Evolutionary conservation across 495 filamentous ascomycete genomes (phyloP).

Genomic region (Xylaria palmicola): DNA sequence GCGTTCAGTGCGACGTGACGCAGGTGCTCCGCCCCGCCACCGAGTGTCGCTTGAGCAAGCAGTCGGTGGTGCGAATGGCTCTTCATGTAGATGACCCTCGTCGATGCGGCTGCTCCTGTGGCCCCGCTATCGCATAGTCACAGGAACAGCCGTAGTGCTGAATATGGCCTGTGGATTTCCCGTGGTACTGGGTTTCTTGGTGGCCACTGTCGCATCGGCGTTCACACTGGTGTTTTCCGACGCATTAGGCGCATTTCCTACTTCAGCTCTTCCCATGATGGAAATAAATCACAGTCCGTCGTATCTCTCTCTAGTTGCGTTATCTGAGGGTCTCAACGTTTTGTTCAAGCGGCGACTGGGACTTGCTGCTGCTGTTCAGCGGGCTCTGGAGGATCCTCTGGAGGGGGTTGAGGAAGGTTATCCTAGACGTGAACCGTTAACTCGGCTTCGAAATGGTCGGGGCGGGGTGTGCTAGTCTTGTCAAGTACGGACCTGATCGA

Average conservation of each 20-base stretch:
- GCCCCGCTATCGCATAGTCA: neutral
- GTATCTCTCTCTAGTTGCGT: neutral
- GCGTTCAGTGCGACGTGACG: neutral
- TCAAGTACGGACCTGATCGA: slow-evolving; percentile 66
- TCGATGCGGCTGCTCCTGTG: neutral
- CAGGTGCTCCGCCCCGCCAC: neutral
- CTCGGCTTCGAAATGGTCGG: neutral
- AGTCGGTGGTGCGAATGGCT: neutral
- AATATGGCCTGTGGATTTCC: neutral
- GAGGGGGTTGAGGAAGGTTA: slow-evolving; percentile 33
- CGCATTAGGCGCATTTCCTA: neutral
- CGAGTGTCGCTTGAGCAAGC: neutral
- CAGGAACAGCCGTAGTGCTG: neutral
- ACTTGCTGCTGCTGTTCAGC: slow-evolving; percentile 20
- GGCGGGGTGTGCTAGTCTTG: neutral
- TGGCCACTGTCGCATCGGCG: neutral
- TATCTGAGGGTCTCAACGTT: neutral
- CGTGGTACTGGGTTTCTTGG: neutral
- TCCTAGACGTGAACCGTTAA: slow-evolving; percentile 29
- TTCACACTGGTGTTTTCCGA: slow-evolving; percentile 5
- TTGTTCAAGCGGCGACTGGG: slow-evolving; percentile 26
- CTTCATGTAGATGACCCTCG: neutral
- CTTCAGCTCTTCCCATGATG: neutral
- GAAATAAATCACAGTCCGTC: neutral
- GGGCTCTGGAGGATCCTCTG: slow-evolving; percentile 22